Base-by-base conservation (phyloP, 1,284 basidiomycete species). In the Entoloma clypeatum region DNA sequence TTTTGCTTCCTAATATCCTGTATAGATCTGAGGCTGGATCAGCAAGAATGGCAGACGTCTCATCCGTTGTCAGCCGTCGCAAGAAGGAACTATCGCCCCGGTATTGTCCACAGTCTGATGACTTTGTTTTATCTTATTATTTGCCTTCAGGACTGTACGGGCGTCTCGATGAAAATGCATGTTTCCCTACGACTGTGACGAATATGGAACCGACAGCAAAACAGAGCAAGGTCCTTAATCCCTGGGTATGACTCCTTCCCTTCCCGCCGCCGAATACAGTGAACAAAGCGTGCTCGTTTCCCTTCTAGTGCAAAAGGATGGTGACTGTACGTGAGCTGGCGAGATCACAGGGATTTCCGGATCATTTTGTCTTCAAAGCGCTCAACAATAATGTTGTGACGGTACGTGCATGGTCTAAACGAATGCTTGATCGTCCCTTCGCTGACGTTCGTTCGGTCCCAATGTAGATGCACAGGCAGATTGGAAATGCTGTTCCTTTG, bases 131-230 rank as follows among this genome's bases (percentile, higher is more conserved):
- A 25, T 19, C 5, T 34, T 5, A 31, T 24, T 10, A 16, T 25
- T n/a, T n/a, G n/a, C n/a, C n/a, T 9, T 16, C 41, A 81, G 81
- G 74, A 14, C 54, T 73, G 23, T 87, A 85, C 46, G 77, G 75
- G 7, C 71, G 84, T 7, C 63, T 85, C 10, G 72, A 80, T 47
- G 56, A 60, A 32, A 57, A 75, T 14, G 53, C 53, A 3, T 75
- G 69, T 55, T 87, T 87, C 54, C 71, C 72, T 33, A 86, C 85
- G 0, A 85, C 77, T 0, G 79, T 86, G 10, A 85, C 83, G 0
- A 85, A 87, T 41, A 68, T 87, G 26, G 75, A 77, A 36, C 84
- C 85, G 0, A 86, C 75, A 1, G 85, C 82, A 3, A 87, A 86
- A 54, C 85, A 87, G 50, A 72, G 72, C 49, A 68, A 66, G 33